Conservation (phyloP, 805 yeast genomes). For the Candida tammaniensis region DNA sequence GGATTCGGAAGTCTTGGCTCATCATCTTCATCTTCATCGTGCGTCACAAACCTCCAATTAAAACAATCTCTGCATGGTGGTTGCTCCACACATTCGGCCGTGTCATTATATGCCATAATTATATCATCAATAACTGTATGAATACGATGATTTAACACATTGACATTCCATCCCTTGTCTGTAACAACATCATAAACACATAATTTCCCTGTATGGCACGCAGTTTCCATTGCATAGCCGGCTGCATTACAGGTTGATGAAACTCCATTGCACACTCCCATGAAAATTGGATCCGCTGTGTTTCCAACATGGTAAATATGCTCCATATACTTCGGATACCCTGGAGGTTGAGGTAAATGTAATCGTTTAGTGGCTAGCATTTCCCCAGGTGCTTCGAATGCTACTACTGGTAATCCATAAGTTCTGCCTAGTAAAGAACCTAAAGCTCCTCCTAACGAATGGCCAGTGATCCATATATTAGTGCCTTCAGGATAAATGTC, state of each 20-base stretch:
- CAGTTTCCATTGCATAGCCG: conserved; percentile 96
- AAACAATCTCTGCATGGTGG: conserved; percentile 89
- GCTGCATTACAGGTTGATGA: conserved; percentile 84
- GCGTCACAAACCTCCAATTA: conserved; percentile 76
- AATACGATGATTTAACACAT: conserved; percentile 82
- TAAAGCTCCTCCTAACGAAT: conserved; percentile 89
- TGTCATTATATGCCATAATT: conserved; percentile 65
- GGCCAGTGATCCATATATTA: conserved; percentile 90
- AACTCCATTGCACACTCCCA: conserved; percentile 97
- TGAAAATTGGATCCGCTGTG: conserved; percentile 93
- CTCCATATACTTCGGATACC: conserved; percentile 71
- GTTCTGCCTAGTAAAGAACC: conserved; percentile 83
- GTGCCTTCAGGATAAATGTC: conserved; percentile 52
- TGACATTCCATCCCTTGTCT: conserved; percentile 90
- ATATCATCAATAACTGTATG: conserved; percentile 87
- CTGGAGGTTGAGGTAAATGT: conserved; percentile 93
- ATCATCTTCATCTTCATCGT: conserved; percentile 38
- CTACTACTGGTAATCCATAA: conserved; percentile 83
- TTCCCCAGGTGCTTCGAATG: conserved; percentile 94
- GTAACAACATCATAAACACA: conserved; percentile 88
- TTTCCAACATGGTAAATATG: conserved; percentile 95
- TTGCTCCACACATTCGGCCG: conserved; percentile 70
- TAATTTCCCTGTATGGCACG: conserved; percentile 85
- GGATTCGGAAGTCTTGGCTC: conserved; percentile 40
- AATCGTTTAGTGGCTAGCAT: conserved; percentile 75